A percentile compares a stretch with the other conserved stretches of the same genome.
phyloP scores from a whole-genome alignment of 208 protist species.

The Leishmania turanica region DNA sequence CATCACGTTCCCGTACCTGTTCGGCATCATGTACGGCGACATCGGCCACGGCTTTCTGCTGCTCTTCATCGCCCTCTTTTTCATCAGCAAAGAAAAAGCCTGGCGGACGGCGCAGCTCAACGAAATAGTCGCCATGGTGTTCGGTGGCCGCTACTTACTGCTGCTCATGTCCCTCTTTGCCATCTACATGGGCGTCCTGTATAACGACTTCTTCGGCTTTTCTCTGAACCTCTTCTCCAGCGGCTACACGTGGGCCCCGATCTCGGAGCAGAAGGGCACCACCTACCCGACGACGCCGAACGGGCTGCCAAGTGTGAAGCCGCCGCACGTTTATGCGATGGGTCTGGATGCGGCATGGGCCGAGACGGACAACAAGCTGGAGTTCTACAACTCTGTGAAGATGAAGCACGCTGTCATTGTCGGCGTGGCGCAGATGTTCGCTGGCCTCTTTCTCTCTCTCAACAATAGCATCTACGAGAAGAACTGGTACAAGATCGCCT shows the following conservation, averaged over 20 bases:
- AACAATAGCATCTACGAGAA: constrained; percentile 93
- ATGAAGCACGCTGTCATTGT: constrained; percentile 99
- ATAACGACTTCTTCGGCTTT: constrained; percentile 97
- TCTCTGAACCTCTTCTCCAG: constrained; percentile 88
- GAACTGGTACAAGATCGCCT: constrained; percentile 80
- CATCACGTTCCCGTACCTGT: constrained; percentile 99
- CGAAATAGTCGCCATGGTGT: constrained; percentile 88
- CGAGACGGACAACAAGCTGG: constrained; percentile 96
- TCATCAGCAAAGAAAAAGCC: constrained; percentile 87
- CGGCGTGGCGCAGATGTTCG: constrained; percentile 96
- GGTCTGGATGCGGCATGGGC: constrained; percentile 91
- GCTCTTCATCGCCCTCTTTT: constrained; percentile 67
- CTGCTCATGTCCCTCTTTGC: constrained; percentile 97
- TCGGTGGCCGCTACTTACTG: constrained; percentile 94
- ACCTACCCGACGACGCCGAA: constrained; percentile 43
- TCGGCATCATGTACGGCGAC: constrained; percentile 99
- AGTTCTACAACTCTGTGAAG: constrained; percentile 98
- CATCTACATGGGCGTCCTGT: constrained; percentile 97
- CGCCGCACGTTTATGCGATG: constrained; percentile 56
- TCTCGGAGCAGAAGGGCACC: constrained; percentile 28
- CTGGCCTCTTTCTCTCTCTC: constrained; percentile 93
- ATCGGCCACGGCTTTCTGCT: constrained; percentile 98
- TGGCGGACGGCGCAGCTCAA: constrained; percentile 73
- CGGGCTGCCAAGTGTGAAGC: constrained; percentile 50
- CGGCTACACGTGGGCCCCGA: constrained; percentile 61